A percentile compares a stretch with the other conserved stretches of the same genome.
Evolutionary conservation across 1,284 basidiomycete genomes (phyloP).

Genomic region (Mycena citricolor): DNA sequence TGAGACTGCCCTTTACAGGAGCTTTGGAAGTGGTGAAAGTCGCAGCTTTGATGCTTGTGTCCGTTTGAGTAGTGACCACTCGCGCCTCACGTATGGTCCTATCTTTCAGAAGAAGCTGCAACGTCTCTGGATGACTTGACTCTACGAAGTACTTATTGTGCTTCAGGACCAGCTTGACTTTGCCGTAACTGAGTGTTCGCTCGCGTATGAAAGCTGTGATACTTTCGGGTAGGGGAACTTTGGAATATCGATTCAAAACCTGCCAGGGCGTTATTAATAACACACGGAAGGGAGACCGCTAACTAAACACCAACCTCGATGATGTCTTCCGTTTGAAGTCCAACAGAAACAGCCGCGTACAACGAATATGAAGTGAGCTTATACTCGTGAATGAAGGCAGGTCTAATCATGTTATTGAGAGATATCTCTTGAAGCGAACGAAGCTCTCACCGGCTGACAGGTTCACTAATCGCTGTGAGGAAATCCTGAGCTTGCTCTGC

Average conservation of each 20-base stretch:
- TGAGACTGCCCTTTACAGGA: conserved; percentile 75
- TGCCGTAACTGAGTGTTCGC: conserved; percentile 92
- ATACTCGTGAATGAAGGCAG: conserved; percentile 98
- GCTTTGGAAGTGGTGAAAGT: conserved; percentile 85
- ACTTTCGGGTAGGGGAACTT: conserved; percentile 87
- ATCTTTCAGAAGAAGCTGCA: conserved; percentile 86
- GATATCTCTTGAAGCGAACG: conserved; percentile 23
- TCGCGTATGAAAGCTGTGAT: conserved; percentile 86
- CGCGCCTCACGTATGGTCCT: conserved; percentile 80
- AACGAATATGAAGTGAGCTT: conserved; percentile 97
- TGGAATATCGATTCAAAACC: conserved; percentile 85
- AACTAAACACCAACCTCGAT: conserved; percentile 80
- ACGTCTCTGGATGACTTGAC: conserved; percentile 88
- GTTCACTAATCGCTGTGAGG: conserved; percentile 96
- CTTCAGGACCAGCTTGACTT: conserved; percentile 95
- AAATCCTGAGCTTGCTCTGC: conserved; percentile 99
- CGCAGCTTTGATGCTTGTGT: conserved; percentile 71
- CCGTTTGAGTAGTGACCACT: conserved; percentile 59
- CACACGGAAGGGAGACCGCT: conserved; percentile 22
- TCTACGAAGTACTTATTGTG: conserved; percentile 97
- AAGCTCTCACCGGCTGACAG: conserved; percentile 87
- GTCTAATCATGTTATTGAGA: conserved; percentile 51
- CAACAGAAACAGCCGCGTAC: conserved; percentile 98
- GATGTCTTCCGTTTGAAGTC: conserved; percentile 96
- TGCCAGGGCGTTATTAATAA: conserved; percentile 31